Base-by-base conservation (phyloP, 352 stramenopile species). In the Aphanomyces cochlioides region DNA sequence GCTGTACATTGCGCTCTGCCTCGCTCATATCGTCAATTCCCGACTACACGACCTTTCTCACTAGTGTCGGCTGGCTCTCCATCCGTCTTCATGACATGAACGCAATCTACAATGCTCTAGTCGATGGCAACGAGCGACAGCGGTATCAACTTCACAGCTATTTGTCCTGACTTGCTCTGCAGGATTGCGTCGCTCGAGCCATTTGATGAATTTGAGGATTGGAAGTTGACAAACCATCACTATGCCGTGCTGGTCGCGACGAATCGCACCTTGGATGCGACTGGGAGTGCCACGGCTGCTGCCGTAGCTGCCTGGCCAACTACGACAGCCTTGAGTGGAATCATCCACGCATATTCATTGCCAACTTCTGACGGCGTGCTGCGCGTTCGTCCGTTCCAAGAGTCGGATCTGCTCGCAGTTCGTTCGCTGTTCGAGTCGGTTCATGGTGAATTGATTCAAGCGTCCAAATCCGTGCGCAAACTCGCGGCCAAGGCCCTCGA, bases 131-230 rank as follows among this genome's bases (percentile, higher is more conserved):
- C n/a, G 83, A 90, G 61, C 84, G 83, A 50, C 54, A 63, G 34
- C 79, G 80, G 59, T 67, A 56, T 48, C 38, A 12, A 4, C 13
- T 21, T 45, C 10, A 7, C 1, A 37, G 6, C 37, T 28, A 5
- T 39, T 37, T 10, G 50, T 17, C 12, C 7, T 19, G 19, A 6
- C 56, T 47, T 6, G 12, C 4, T 15, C 5, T 19, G 8, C 56
- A 67, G 59, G 17, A 36, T 90, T n/a, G 47, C 75, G n/a, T 47
- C 66, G 1, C 74, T 90, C 28, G 84, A 92, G 47, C 73, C 75
- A 5, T 92, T 92, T 56, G 84, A 92, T 63, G 84, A 92, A 47
- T 87, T 79, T 63, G 75, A 76, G 13, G 84, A 92, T 72, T 89
- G 79, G 84, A 74, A 72, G 39, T 67, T 89, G 36, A 82, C 78